Conservation (phyloP, 805 yeast genomes). For the Barnettozyma siamensis region DNA sequence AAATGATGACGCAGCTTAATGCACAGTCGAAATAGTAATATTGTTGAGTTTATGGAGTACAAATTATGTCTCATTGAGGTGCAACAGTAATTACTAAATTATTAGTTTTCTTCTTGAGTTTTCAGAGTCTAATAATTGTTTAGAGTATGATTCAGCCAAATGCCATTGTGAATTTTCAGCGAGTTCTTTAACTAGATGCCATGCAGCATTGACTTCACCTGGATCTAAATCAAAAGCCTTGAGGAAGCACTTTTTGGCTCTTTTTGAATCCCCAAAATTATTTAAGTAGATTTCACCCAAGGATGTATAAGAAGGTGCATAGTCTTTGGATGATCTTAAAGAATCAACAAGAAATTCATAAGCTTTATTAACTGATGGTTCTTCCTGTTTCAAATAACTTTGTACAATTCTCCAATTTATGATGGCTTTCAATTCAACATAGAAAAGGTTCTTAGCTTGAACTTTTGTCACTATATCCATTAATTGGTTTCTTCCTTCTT, state of each 20-base stretch:
- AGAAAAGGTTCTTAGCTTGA: slow-evolving; percentile 45
- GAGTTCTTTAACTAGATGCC: slow-evolving; percentile 63
- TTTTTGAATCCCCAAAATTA: slow-evolving; percentile 47
- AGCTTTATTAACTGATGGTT: slow-evolving; percentile 37
- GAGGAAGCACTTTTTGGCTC: slow-evolving; percentile 82
- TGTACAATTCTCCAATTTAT: slow-evolving; percentile 72
- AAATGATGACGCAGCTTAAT: too few relatives aligned
- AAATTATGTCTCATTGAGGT: too few relatives aligned
- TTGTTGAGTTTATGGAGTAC: too few relatives aligned
- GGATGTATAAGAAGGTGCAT: slow-evolving; percentile 77
- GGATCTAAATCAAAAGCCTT: slow-evolving; percentile 86
- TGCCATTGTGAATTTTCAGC: slow-evolving; percentile 74
- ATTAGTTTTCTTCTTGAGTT: slow-evolving; percentile 46
- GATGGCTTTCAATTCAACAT: slow-evolving; percentile 52
- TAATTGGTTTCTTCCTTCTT: slow-evolving; percentile 49
- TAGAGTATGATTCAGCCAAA: slow-evolving; percentile 68
- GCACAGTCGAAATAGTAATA: too few relatives aligned
- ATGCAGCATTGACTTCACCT: slow-evolving; percentile 70
- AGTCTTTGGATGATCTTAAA: slow-evolving; percentile 54
- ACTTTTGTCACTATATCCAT: slow-evolving; percentile 28
- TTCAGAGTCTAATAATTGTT: slow-evolving; percentile 59
- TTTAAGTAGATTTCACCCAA: slow-evolving; percentile 70
- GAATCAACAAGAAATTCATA: slow-evolving; percentile 55
- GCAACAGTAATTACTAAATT: too few relatives aligned
- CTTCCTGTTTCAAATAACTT: slow-evolving; percentile 37